Evolutionary conservation across 129 eudicot species (phyloP), one percentile per base, ranked within the genome.

Genomic region (Escallonia rubra): DNA sequence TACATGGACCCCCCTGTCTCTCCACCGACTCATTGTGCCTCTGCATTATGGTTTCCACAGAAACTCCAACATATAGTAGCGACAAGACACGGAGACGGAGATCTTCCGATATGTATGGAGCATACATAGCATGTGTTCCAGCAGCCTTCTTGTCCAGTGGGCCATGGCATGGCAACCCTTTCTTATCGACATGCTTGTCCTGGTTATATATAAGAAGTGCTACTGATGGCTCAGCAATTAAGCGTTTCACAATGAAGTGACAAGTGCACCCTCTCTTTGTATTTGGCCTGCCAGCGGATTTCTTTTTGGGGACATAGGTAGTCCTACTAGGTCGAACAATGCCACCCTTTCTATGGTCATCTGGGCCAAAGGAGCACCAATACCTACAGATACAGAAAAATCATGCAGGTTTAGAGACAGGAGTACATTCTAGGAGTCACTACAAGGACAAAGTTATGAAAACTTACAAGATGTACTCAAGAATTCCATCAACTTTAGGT

Each of bases 351-450:
- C 97, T 77, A 67, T 85, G 93, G 66, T 91, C 96, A 79, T 91
- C 96, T 6, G 96, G 97, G 5, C 97, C 97, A 81, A 91, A 91
- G 61, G 97, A 91, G 66, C 97, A 91, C 97, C 97, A 88, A 66
- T 91, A 91, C 86, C 97, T 91, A 79, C 42, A 70, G 10, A 81
- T 11, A 42, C 34, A 43, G 43, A 3, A 51, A n/a, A 16, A 61
- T 46, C 39, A 62, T 3, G n/a, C n/a, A 9, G 43, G 34, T 2
- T 16, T 42, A 67, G 13, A 65, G 10, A 42, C 42, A 59, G 23
- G 40, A 45, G 53, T 34, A 6, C 48, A 9, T 46, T 56, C 4
- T 12, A 58, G 10, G 61, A 3, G 61, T 51, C 7, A 67, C 9
- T 8, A 7, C 43, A 23, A 15, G 34, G 10, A 57, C 61, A 40